Conservation (phyloP, 345 rosid genomes). For the Arabis alpina region DNA sequence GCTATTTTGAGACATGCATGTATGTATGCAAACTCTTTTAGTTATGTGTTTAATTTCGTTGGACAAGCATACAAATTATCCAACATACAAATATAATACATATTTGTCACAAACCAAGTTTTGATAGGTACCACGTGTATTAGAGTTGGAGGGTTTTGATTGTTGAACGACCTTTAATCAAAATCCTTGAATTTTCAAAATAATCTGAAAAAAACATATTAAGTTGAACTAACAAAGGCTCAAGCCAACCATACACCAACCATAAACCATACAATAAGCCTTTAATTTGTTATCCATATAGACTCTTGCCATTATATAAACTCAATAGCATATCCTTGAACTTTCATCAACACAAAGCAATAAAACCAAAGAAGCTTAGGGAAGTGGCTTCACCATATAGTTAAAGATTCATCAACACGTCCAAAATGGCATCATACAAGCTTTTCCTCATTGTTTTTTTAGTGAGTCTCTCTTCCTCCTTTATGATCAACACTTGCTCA, state of each 20-base stretch:
- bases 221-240: conserved; percentile 39
- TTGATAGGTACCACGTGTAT: not conserved
- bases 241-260: conserved; percentile 27
- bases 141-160: not conserved
- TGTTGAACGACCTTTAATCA: conserved; percentile 30
- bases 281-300: not conserved
- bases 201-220: not conserved
- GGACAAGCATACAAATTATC: too few species aligned
- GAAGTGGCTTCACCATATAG: conserved; percentile 8
- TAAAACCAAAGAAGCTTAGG: not conserved
- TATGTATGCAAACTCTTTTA: too few species aligned
- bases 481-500: conserved; percentile 27
- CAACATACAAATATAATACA: too few species aligned
- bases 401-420: conserved; percentile 11
- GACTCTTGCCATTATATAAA: conserved; percentile 36
- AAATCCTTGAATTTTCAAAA: conserved; percentile 11
- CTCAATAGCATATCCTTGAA: not conserved
- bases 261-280: not conserved
- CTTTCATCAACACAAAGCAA: conserved; percentile 20
- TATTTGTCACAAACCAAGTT: too few species aligned
- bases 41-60: too few species aligned
- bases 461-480: conserved; percentile 23
- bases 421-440: conserved; percentile 36
- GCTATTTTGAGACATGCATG: too few species aligned
- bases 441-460: conserved; percentile 33